phyloP scores from a whole-genome alignment of 1,284 basidiomycete genomes.

The Kalmanozyma brasiliensis region DNA sequence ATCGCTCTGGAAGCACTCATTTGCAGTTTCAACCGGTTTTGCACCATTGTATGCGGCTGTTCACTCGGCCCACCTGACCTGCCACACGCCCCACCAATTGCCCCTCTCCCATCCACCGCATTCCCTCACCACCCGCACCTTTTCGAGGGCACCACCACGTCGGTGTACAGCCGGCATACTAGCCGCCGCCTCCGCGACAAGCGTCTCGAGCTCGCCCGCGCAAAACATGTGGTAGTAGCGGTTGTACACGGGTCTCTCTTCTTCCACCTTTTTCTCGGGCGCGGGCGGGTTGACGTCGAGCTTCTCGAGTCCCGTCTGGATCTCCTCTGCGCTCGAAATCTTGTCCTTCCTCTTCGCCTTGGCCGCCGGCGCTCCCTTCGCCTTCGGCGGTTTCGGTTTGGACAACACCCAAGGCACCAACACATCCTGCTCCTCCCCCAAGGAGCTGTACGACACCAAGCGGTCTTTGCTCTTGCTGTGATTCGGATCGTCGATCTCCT shows the following conservation, averaged over 20 bases:
- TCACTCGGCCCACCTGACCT: constrained; percentile 41
- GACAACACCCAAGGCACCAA: constrained; percentile 66
- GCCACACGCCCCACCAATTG: constrained; percentile 68
- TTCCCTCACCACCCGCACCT: constrained; percentile 40
- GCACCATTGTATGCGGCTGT: too few species aligned
- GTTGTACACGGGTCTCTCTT: constrained; percentile 51
- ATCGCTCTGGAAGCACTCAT: too few species aligned
- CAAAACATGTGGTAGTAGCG: constrained; percentile 66
- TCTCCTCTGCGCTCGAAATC: constrained; percentile 3
- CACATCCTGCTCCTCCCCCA: constrained; percentile 56
- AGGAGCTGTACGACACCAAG: constrained; percentile 32
- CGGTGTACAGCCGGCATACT: constrained; percentile 21
- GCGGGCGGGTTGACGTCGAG: constrained; percentile 4
- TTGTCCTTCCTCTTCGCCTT: constrained; percentile 6
- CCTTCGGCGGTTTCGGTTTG: constrained; percentile 13
- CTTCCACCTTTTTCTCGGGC: background rate
- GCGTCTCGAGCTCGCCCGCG: constrained; percentile 58
- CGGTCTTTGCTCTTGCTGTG: constrained; percentile 30
- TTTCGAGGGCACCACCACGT: background rate
- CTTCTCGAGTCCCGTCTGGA: constrained; percentile 9
- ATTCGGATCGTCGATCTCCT: constrained; percentile 31
- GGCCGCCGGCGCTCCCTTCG: background rate
- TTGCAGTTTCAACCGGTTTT: too few species aligned
- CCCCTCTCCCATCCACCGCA: constrained; percentile 65
- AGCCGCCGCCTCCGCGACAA: constrained; percentile 54